phyloP scores from a whole-genome alignment of 108 stramenopile genomes.

The Chaetoceros muelleri region DNA sequence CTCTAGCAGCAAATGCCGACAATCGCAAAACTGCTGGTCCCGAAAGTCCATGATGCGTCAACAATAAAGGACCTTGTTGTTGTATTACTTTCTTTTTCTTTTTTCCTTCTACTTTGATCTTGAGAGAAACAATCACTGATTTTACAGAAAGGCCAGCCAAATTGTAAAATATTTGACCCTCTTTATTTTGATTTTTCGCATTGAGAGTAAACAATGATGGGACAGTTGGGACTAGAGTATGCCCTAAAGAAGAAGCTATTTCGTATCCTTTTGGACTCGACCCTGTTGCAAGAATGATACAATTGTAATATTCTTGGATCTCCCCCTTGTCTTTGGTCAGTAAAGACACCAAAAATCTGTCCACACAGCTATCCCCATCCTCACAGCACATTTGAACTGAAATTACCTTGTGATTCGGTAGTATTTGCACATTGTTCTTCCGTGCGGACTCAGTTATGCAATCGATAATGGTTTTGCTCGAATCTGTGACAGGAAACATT shows the following conservation, averaged over 20 bases:
- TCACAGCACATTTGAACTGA: neutral
- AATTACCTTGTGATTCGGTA: conserved; percentile 29
- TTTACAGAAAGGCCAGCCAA: conserved; percentile 71
- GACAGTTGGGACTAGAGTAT: conserved; percentile 60
- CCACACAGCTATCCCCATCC: conserved; percentile 4
- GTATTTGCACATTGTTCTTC: conserved; percentile 49
- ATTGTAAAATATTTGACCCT: conserved; percentile 54
- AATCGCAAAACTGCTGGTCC: conserved; percentile 86
- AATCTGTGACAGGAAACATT: conserved; percentile 89
- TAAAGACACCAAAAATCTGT: conserved; percentile 15
- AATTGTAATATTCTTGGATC: conserved; percentile 38
- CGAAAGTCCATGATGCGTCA: conserved; percentile 88
- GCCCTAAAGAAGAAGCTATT: conserved; percentile 73
- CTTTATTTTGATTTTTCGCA: conserved; percentile 34
- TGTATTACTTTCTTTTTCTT: conserved; percentile 28
- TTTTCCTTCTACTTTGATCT: conserved; percentile 1
- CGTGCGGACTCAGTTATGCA: conserved; percentile 48
- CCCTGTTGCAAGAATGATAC: conserved; percentile 89
- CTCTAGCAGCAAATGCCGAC: conserved; percentile 87
- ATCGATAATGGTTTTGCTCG: conserved; percentile 84
- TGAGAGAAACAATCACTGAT: conserved; percentile 33
- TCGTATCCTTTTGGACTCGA: conserved; percentile 74
- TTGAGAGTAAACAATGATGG: conserved; percentile 91
- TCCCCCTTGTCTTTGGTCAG: conserved; percentile 19
- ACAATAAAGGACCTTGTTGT: conserved; percentile 83